phyloP scores from a whole-genome alignment of 2,329 filamentous ascomycete genomes.

The Clathrospora elynae region DNA sequence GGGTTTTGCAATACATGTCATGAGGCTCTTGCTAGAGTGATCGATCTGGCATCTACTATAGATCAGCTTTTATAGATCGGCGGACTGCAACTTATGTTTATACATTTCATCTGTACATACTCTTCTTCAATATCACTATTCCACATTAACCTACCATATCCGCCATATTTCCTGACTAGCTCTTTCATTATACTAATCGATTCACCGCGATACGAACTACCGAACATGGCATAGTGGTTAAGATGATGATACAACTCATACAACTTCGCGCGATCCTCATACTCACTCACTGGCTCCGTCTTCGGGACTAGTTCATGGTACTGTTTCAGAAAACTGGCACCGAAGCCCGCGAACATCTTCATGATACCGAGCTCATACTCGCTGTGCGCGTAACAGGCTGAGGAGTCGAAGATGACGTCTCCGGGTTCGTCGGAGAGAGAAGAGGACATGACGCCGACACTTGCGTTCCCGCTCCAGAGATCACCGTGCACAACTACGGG shows the following conservation, averaged over 20 bases:
- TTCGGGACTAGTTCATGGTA: constrained; percentile 78
- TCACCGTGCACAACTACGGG: constrained; percentile 90
- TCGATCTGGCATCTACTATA: too few relatives aligned
- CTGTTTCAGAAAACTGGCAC: constrained; percentile 70
- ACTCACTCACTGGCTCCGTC: constrained; percentile 80
- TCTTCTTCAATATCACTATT: constrained; percentile 7
- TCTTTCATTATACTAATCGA: constrained; percentile 80
- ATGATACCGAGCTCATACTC: constrained; percentile 95
- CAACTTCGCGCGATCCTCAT: constrained; percentile 77
- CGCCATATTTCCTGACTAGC: constrained; percentile 72
- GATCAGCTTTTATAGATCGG: too few relatives aligned
- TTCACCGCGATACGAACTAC: constrained; percentile 74
- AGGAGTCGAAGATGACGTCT: constrained; percentile 83
- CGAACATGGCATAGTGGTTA: constrained; percentile 87
- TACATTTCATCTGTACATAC: constrained; percentile 11
- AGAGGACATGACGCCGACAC: constrained; percentile 70
- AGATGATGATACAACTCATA: constrained; percentile 93
- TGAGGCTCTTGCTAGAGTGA: too few relatives aligned
- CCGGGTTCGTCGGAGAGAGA: constrained; percentile 75
- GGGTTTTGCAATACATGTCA: too few relatives aligned
- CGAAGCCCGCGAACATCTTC: constrained; percentile 94
- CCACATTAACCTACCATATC: neutral
- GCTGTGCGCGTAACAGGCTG: constrained; percentile 79
- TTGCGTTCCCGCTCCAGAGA: constrained; percentile 89
- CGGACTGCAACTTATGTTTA: neutral